Base-by-base conservation (phyloP, 805 yeast genomes). In the Crinitomyces ghanaensis region DNA sequence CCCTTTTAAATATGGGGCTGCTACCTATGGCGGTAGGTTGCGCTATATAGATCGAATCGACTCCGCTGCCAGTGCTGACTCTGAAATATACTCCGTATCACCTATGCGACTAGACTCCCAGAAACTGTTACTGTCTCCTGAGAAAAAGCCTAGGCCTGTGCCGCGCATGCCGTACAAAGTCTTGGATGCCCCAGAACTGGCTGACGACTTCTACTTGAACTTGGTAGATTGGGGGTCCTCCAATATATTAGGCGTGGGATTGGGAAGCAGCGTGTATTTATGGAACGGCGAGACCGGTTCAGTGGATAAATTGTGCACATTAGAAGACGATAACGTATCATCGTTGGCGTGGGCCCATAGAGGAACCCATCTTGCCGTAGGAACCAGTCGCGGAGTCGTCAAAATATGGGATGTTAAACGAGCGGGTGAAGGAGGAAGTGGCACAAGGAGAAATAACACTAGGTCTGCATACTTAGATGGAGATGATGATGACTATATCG, bases 141-240 rank as follows among this genome's bases (percentile, higher is more conserved):
- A 79, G 37, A 83, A 77, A 56, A 78, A 74, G 48, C 72, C 79
- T 2, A 61, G 98, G 28, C 68, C 71, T 19, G 81, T 91, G 14
- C 66, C 91, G 3, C 82, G 80, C 49, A 82, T 85, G 1, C 97
- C 98, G 0, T 85, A 79, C 50, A 67, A 95, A 36, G 96, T 88
- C 4, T 66, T 88, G 28, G 98, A 88, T 59, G 98, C 98, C 0
- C 98, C 97, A 0, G 94, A 84, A 30, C 62, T 91, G 15, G 84
- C 84, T 4, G 97, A 91, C 53, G 97, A 88, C 53, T 88, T 86
- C 51, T 88, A 88, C 53, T 66, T 85, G 32, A 91, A 91, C 48
- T 64, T 91, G 36, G 80, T 91, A 1, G 97, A 91, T 53, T 88
- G 98, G 98, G 94, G 96, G 0, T 71, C 83, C 17, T 83, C 77